A percentile compares a stretch with the other conserved stretches of the same genome.
Conservation (phyloP, 2,329 filamentous ascomycete species). For the Elsinoe fawcettii region DNA sequence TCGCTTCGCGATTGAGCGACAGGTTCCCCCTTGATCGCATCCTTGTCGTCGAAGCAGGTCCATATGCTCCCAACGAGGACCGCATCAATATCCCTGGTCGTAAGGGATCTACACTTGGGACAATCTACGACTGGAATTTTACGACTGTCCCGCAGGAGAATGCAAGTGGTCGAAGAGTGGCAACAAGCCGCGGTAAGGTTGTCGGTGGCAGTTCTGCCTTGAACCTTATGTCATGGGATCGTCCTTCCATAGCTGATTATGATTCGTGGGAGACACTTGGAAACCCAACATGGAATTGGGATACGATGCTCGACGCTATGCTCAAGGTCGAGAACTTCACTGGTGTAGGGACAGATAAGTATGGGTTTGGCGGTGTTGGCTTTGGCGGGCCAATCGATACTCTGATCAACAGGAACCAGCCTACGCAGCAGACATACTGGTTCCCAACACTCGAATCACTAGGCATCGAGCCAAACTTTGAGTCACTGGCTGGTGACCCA, state of each 20-base stretch:
- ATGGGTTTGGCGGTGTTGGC: conserved; percentile 27
- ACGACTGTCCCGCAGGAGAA: conserved; percentile 17
- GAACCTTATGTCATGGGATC: conserved; percentile 26
- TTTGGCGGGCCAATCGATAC: conserved; percentile 28
- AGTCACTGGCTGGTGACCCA: conserved; percentile 44
- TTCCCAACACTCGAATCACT: conserved; percentile 41
- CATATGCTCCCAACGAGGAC: conserved; percentile 18
- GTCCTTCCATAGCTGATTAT: conserved; percentile 23
- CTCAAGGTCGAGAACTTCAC: conserved; percentile 22
- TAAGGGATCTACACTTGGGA: conserved; percentile 14
- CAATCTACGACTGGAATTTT: conserved; percentile 22
- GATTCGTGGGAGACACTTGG: conserved; percentile 31
- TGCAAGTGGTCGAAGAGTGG: conserved; percentile 19
- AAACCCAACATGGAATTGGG: conserved; percentile 36
- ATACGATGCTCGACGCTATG: conserved; percentile 37
- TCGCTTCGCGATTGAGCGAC: conserved; percentile 26
- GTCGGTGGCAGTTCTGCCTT: conserved; percentile 35
- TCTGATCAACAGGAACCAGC: conserved; percentile 37
- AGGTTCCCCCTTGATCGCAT: conserved; percentile 24
- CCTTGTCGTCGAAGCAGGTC: conserved; percentile 27
- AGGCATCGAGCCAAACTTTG: conserved; percentile 35
- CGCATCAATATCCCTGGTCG: conserved; percentile 22
- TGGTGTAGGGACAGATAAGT: conserved; percentile 15
- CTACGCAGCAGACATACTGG: conserved; percentile 38
- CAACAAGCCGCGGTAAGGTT: conserved; percentile 29